Evolutionary conservation across 495 filamentous ascomycete species (phyloP), one percentile per base, ranked within the genome.

Genomic region (Daldinia vernicosa): DNA sequence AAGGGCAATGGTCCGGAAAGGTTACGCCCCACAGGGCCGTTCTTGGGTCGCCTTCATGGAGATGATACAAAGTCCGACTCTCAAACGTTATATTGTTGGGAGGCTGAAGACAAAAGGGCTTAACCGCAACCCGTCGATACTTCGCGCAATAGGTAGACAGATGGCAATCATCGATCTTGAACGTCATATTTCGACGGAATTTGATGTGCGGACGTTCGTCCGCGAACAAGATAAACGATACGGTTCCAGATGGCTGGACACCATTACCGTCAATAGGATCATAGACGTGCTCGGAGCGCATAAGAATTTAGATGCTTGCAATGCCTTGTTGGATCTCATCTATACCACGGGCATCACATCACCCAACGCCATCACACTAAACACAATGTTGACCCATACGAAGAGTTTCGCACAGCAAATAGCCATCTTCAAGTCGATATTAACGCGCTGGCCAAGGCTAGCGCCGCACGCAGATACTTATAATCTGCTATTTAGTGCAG

Each of bases 1-100:
- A 26, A 60, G 60, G 19, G 57, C 65, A 15, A 82, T 85, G 82
- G 40, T 72, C 27, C 51, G 59, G 4, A 70, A 64, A 37, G 78
- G 77, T 6, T 60, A 67, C 28, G 52, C 32, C n/a, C 72, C 79
- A 0, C 76, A 80, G 45, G 53, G 73, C 2, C 67, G 71, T 26
- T 80, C 80, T 5, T 85, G 83, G 83, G 57, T 74, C 1, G 68
- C 80, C 6, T 81, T 84, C 62, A 47, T 84, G 19, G 64, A 74
- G 26, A 68, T 84, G 58, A 70, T 84, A 58, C 52, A 81, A 55
- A 75, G 74, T 37, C 80, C 80, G 64, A 69, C 74, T 6, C 70
- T 77, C n/a, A 79, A 75, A 61, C 71, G 74, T 5, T 77, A 78
- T 65, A 71, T 83, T 22, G 40, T 81, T 1, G 69, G 60, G 5